Evolutionary conservation across 2,329 filamentous ascomycete genomes (phyloP).

Genomic region (Onygenales sp.): DNA sequence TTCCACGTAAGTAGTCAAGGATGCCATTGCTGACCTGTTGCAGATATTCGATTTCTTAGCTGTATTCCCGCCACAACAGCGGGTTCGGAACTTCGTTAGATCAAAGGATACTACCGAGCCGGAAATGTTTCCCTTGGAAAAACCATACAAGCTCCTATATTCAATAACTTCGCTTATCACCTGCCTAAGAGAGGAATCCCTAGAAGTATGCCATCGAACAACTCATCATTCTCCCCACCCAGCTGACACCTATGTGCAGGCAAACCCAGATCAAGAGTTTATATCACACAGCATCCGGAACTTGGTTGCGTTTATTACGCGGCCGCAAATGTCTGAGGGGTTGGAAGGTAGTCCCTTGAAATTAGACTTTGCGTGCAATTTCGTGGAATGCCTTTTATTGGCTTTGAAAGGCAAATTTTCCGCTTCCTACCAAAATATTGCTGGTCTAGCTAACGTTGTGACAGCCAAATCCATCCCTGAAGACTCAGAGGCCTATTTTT

Average conservation of each 20-base stretch:
- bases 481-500: slow-evolving; percentile 19
- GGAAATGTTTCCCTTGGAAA: slow-evolving; percentile 57
- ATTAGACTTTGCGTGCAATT: slow-evolving; percentile 41
- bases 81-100: slow-evolving; percentile 51
- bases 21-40: slow-evolving; percentile 7
- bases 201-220: slow-evolving; percentile 19
- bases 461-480: slow-evolving; percentile 18
- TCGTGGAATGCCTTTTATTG: slow-evolving; percentile 49
- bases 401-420: slow-evolving; percentile 44
- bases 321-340: slow-evolving; percentile 43
- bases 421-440: background rate
- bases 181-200: slow-evolving; percentile 44
- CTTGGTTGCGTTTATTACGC: slow-evolving; percentile 52
- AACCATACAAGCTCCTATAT: slow-evolving; percentile 66
- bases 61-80: slow-evolving; percentile 58
- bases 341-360: slow-evolving; percentile 37
- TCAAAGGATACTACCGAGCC: slow-evolving; percentile 43
- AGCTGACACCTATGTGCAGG: slow-evolving; percentile 16
- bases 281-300: slow-evolving; percentile 40
- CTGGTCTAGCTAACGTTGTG: slow-evolving; percentile 5
- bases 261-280: slow-evolving; percentile 26
- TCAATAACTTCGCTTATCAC: slow-evolving; percentile 57
- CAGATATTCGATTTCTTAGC: slow-evolving; percentile 62
- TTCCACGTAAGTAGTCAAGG: background rate
- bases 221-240: background rate